Evolutionary conservation across 495 filamentous ascomycete genomes (phyloP), one percentile per base, ranked within the genome.

Genomic region (Neurospora sp.): DNA sequence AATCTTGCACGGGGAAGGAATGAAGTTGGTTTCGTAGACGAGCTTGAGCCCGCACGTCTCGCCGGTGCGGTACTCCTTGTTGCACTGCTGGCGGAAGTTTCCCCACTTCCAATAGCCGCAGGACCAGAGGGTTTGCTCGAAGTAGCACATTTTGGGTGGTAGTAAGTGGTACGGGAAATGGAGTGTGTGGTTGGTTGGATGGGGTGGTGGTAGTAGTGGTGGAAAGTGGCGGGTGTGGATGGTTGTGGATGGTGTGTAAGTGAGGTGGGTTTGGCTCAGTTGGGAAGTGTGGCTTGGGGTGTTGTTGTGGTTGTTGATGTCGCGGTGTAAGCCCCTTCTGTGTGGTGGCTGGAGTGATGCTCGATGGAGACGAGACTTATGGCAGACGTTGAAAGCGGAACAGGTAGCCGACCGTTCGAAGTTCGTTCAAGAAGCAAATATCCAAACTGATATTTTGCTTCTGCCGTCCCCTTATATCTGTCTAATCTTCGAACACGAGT

Each of bases 21-120:
- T 78, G 79, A 87, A 81, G 75, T 87, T 78, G 81, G 92, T 89
- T 84, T 90, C 81, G 84, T 89, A 89, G 80, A 97, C 91, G 79
- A 98, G 90, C 85, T 92, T 96, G 86, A 97, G 94, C 78, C 96
- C 96, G 84, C 96, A 99, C 54, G 96, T 98, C 87, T 99, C 96
- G 80, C 96, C 96, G 70, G 92, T 98, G 77, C 96, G 93, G 85
- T 98, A 97, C 79, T 99, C 96, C 83, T 92, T 92, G 81, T 92
- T 90, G 89, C 96, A 99, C 76, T 97, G 96, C 82, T 94, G 89
- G 75, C 92, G 90, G 87, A 98, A 98, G 82, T 90, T 90, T 77
- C 93, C 92, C 96, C 96, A 99, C 83, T 94, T 95, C 90, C 90
- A 98, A 87, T 96, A 95, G 78, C 91, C 91, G 84, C 96, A 99